Base-by-base conservation (phyloP, 208 protist genomes). In the Trypanosoma rangeli region DNA sequence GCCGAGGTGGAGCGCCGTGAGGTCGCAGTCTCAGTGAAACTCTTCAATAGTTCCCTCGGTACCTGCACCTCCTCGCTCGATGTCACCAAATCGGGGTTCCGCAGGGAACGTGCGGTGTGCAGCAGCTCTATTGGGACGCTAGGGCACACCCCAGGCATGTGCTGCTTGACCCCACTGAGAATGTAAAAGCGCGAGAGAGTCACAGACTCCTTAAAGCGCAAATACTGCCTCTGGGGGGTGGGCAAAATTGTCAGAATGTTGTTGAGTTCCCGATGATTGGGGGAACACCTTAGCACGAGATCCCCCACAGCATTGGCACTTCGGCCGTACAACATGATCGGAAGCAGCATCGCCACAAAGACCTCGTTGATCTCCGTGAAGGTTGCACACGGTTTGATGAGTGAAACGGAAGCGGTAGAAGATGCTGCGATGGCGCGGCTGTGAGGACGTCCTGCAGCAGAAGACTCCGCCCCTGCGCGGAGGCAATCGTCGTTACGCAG, bases 321-420 rank as follows among this genome's bases (percentile, higher is more conserved):
- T 63, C 39, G 24, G 28, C 90, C 88, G 64, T 92, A 94, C 20
- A 74, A 44, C 31, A 96, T 58, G 28, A 96, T 65, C 7, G 91
- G 88, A 55, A 94, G 76, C 54, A 96, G 66, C 49, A 91, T 55
- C 33, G 86, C 73, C 4, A 93, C 82, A 24, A 96, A 79, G 7
- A 92, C 77, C 76, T 94, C 88, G 61, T 96, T 96, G 3, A 79
- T 84, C 69, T 94, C 85, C 56, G 84, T 83, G 72, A 94, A 96
- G 18, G 91, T 94, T 22, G 73, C 50, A 70, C 87, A 94, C 5
- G 78, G 76, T 18, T 44, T 70, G 15, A 93, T 42, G 26, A 85
- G 52, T 0, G 81, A 78, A 13, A 59, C 22, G 0, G 53, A 56
- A 15, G 49, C 44, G 24, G 33, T 10, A 1, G 16, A 29, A 35